Evolutionary conservation across 345 rosid genomes (phyloP), one percentile per base, ranked within the genome.

Genomic region (Eutrema yunnanense): DNA sequence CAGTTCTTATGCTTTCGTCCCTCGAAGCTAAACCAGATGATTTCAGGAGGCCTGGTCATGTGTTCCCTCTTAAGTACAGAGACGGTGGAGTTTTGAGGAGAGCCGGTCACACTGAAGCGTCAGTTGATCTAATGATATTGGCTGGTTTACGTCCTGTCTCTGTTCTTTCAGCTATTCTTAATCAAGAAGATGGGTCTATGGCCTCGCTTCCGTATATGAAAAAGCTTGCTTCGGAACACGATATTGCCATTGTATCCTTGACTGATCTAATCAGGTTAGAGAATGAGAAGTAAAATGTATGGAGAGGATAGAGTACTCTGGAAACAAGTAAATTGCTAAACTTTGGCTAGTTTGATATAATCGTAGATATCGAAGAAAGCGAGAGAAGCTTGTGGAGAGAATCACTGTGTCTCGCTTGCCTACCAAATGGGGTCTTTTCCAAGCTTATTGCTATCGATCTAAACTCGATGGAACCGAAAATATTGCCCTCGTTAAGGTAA

Each of bases 91-190:
- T 92, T 58, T 67, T 88, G 27, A 80, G 96, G 61, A 86, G 98
- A 78, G 93, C 93, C 14, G 96, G 92, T 26, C 97, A 88, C 77
- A 90, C 98, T 0, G 96, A 92, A 82, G 97, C 98, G 67, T 92
- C 96, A 1, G 79, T 90, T 12, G 96, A 92, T 84, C 73, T 90
- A 76, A 81, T 87, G 62, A 69, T 80, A 68, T 77, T 86, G 9
- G 84, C 93, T 41, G 89, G 89, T 43, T 71, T 90, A 47, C 74
- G 70, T 54, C 93, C 93, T 0, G 82, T 92, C 43, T 88, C 96
- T 60, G 84, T 88, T 71, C 90, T 90, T 74, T 86, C 96, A 22
- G 75, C 93, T 1, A 48, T 90, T 67, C 80, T 90, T 32, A 89
- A 92, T 72, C 85, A 87, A 16, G 86, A 84, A 22, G 85, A 88